Evolutionary conservation across 192 early-diverging fungal species (phyloP), one percentile per base, ranked within the genome.

Genomic region (Linnemannia schmuckeri): DNA sequence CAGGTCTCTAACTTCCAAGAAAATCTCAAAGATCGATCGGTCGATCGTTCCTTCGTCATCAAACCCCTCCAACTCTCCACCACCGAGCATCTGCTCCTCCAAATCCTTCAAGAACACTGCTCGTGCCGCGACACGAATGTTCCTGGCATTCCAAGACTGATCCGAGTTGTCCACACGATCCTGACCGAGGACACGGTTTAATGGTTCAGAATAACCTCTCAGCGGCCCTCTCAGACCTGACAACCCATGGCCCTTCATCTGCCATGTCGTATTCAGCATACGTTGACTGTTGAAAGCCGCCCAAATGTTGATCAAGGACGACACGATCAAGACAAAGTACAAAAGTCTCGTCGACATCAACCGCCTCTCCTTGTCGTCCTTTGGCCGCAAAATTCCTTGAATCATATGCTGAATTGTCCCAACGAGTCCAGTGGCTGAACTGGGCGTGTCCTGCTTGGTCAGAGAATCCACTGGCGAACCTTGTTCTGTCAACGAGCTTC

Each of bases 101-200:
- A 92, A 47, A 55, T 92, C 91, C 70, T 83, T 80, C 66, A 92
- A 71, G 77, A 88, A 91, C 0, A 92, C 90, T 10, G 91, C 90
- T 41, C 88, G 82, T 8, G 88, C 83, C 1, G 77, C 74, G 24
- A 83, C 82, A 24, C 72, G 83, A 4, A 77, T 68, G 37, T 85
- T 88, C 10, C 75, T 70, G 42, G 18, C 24, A 22, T 37, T 18
- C 13, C 74, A 6, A 6, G 22, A 30, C 33, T 72, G 46, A n/a
- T 49, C 47, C 49, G 38, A 49, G 30, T 17, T 54, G 22, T 41
- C 44, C 15, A 0, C 2, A 37, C 24, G n/a, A 7, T 24, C 17
- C 12, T 40, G 8, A 20, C 40, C 70, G 17, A 20, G 15, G 0
- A 82, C 37, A 24, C 52, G 73, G 33, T 76, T 8, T 63, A 77